Evolutionary conservation across 768 basidiomycete species (phyloP).

Genomic region (Termitomyces sp.): DNA sequence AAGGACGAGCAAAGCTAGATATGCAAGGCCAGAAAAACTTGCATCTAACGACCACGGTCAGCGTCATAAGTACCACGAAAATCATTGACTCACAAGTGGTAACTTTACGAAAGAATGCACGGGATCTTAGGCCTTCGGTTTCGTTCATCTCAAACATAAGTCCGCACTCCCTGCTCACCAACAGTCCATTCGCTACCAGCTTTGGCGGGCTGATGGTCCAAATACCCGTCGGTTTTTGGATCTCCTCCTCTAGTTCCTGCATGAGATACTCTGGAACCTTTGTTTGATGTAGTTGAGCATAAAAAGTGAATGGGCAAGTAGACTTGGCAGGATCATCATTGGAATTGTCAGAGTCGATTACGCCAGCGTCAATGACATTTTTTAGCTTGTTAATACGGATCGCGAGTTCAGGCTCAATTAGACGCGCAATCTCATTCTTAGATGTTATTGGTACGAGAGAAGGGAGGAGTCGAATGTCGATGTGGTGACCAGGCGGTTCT

Average conservation of each 20-base stretch:
- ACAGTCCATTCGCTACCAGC: constrained; percentile 53
- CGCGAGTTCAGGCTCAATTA: constrained; percentile 55
- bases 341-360: constrained; percentile 47
- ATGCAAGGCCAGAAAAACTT: constrained; percentile 57
- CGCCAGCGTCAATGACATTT: constrained; percentile 59
- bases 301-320: constrained; percentile 60
- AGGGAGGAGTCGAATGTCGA: constrained; percentile 65
- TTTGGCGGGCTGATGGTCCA: constrained; percentile 52
- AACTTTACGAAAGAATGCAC: constrained; percentile 69
- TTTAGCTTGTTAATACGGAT: constrained; percentile 54
- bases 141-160: constrained; percentile 61
- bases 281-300: constrained; percentile 57
- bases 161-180: constrained; percentile 80
- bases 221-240: constrained; percentile 69
- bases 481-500: constrained; percentile 45
- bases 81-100: constrained; percentile 45
- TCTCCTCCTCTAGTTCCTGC: constrained; percentile 68
- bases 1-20: constrained; percentile 60
- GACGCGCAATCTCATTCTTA: constrained; percentile 52
- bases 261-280: constrained; percentile 48
- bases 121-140: constrained; percentile 66
- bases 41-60: constrained; percentile 47
- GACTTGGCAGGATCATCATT: constrained; percentile 40
- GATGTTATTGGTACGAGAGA: constrained; percentile 52
- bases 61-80: not conserved